Evolutionary conservation across 1,284 basidiomycete species (phyloP), one percentile per base, ranked within the genome.

Genomic region (Kwoniella shivajii): DNA sequence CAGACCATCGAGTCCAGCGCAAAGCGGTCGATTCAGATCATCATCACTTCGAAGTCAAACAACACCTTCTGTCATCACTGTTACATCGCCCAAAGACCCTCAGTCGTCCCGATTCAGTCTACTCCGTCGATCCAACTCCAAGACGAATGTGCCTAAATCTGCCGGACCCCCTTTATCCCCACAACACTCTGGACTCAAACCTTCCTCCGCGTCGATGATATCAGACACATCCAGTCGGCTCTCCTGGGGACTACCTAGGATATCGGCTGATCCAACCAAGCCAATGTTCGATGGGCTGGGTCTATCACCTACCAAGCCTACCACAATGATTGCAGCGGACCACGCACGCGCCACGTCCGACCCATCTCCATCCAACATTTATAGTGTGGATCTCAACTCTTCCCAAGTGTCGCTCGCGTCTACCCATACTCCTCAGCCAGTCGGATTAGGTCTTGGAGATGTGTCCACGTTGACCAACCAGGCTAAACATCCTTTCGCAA

Each of bases 201-300:
- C 59, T 5, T 37, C 44, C 14, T 60, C 59, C 5, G n/a, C 38
- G 14, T 52, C 51, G 3, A 47, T 54, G n/a, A 38, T 44, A 10
- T 48, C 50, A n/a, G 56, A 63, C 34, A 26, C 46, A 13, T 44
- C 56, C 3, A 61, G 65, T 38, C 57, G 73, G 7, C 52, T 59
- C 26, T 73, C 71, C 7, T 76, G 74, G 48, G 74, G 74, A 36
- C 61, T 76, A 22, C 74, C 74, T 1, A 59, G 61, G 31, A 71
- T 76, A 13, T 54, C 63, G 7, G 47, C 59, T 4, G 61, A 63
- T 37, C 51, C 54, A 22, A 48, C 36, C 18, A 49, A 53, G 34
- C 54, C 60, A 16, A 50, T 64, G 11, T 68, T 68, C 26, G 63
- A 60, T 9, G 63, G 61, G 6, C 45, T 70, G 3, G 64, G 66